A percentile compares a stretch with the other conserved stretches of the same genome.
Conservation (phyloP, 352 stramenopile genomes). For the Globisporangium acanthophoron region DNA sequence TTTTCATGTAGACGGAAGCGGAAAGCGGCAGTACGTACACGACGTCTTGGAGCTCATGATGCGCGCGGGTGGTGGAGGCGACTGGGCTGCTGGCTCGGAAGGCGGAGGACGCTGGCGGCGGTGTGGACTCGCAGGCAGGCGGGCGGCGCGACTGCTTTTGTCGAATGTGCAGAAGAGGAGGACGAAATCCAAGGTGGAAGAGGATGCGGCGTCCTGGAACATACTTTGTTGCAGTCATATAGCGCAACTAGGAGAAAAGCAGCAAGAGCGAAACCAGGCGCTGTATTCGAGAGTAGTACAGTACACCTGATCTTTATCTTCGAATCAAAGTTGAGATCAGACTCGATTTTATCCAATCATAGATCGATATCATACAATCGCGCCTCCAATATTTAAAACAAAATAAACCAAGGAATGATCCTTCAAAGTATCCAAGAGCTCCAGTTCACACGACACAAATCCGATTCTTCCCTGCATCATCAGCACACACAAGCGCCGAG, state of each 20-base stretch:
- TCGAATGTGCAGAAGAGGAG: slow-evolving; percentile 2
- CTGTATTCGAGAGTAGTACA: background rate
- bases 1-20: background rate
- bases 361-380: background rate
- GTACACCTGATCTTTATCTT: background rate
- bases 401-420: background rate
- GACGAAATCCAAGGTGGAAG: slow-evolving; percentile 1
- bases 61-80: background rate
- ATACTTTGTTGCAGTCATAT: background rate
- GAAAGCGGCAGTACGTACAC: slow-evolving; percentile 22
- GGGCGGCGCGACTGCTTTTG: background rate
- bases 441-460: no score
- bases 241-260: background rate
- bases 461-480: background rate
- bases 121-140: background rate
- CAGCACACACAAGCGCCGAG: background rate
- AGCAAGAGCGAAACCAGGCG: background rate
- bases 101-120: background rate
- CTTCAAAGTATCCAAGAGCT: background rate
- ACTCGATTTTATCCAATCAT: background rate
- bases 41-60: slow-evolving; percentile 32
- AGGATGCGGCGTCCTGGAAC: no score
- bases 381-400: background rate
- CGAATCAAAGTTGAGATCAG: background rate
- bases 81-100: background rate